Evolutionary conservation across 2,329 filamentous ascomycete species (phyloP).

Genomic region (Ophiostoma himal-ulmi): DNA sequence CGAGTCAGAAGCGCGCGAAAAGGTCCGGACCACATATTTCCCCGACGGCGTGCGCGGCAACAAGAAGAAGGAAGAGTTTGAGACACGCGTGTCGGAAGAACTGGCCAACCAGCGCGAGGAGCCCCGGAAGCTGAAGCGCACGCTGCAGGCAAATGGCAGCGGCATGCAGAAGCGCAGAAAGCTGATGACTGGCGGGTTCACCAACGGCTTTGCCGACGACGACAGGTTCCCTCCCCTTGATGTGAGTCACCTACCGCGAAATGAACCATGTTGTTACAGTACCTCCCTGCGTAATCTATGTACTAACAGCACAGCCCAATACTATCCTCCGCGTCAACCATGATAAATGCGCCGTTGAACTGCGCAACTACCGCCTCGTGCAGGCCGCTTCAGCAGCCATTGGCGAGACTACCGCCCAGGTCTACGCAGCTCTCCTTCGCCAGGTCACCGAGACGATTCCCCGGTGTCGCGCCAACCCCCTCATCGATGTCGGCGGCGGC

Average conservation of each 20-base stretch:
- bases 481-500: constrained; percentile 41
- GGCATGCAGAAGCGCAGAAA: constrained; percentile 48
- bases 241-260: constrained; percentile 37
- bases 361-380: constrained; percentile 73
- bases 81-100: constrained; percentile 48
- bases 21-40: constrained; percentile 51
- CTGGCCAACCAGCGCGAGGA: constrained; percentile 51
- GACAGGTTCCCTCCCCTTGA: constrained; percentile 40
- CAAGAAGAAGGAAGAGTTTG: constrained; percentile 61
- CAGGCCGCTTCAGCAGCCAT: constrained; percentile 65
- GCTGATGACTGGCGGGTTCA: constrained; percentile 44
- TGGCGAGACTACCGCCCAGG: constrained; percentile 65
- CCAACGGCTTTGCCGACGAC: constrained; percentile 39
- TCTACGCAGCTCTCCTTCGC: constrained; percentile 70
- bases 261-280: background rate
- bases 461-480: constrained; percentile 58
- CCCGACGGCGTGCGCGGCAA: constrained; percentile 51
- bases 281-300: background rate
- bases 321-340: constrained; percentile 75
- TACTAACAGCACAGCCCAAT: constrained; percentile 39
- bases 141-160: constrained; percentile 41
- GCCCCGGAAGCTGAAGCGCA: constrained; percentile 46
- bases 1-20: constrained; percentile 55
- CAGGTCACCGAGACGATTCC: constrained; percentile 63
- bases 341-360: constrained; percentile 73